Evolutionary conservation across 2,329 filamentous ascomycete genomes (phyloP), one percentile per base, ranked within the genome.

Genomic region (Biscogniauxia mediterranea): DNA sequence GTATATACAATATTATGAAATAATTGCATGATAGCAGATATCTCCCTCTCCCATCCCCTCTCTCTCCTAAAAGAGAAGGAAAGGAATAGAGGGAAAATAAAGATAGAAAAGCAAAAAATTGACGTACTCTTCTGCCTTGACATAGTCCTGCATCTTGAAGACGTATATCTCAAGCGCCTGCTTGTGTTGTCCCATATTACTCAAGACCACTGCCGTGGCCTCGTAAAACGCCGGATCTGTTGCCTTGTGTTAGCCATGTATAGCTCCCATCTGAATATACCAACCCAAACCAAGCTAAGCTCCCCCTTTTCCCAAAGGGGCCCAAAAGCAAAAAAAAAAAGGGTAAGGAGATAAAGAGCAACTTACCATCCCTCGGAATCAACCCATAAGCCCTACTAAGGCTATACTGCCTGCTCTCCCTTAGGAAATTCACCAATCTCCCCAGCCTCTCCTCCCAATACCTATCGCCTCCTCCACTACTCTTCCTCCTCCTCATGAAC

Each of bases 81-180:
- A 9, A 9, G 28, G 1, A 6, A 13, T 32, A 9, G 28, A 9
- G 2, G 3, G 28, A 32, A 32, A 32, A 23, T 32, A 13, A 32
- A 5, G 7, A 32, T 8, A 32, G 11, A 32, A 32, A 32, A 32
- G 7, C 7, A 6, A 46, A 11, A 11, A 11, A 46, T 46, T 3
- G 38, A 81, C 87, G 64, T 79, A 97, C 89, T 97, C 92, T 83
- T 99, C 95, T 32, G 95, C 95, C 76, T 97, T 98, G 13, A 79
- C 80, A 64, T 91, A 94, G 74, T 97, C 89, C 67, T 90, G 81
- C 75, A 99, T 85, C 75, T 94, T 95, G 78, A 97, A 99, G 26
- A 98, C 94, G 74, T 97, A 99, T 57, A 99, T 97, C 73, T 95
- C 90, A n/a, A 99, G 80, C 0, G 95, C 95, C 76, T 98, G 93